Conservation (phyloP, 2,329 filamentous ascomycete species). For the Fusarium sp. region DNA sequence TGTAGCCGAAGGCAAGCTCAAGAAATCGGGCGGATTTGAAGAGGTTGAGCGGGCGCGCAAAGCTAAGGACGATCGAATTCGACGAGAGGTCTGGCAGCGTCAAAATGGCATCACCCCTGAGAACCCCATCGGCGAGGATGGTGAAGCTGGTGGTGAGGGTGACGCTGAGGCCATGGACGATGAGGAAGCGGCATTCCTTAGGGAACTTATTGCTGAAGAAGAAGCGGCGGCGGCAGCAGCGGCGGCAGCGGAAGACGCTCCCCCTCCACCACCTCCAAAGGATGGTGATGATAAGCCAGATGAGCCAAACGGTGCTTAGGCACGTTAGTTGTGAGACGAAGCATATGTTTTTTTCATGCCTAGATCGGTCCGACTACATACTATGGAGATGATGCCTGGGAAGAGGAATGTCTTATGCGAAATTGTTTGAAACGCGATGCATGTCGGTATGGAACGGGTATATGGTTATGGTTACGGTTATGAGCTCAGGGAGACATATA, state of each 20-base stretch:
- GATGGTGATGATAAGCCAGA: conserved; percentile 40
- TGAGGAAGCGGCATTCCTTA: conserved; percentile 29
- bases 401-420: conserved; percentile 29
- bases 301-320: conserved; percentile 39
- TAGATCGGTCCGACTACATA: conserved; percentile 17
- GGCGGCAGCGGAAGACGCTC: conserved; percentile 15
- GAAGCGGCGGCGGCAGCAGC: conserved; percentile 3
- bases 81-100: conserved; percentile 81
- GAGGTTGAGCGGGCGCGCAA: conserved; percentile 89
- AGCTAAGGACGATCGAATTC: conserved; percentile 87
- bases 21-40: conserved; percentile 95
- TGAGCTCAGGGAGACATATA: conserved; percentile 26
- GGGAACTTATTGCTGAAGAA: conserved; percentile 24
- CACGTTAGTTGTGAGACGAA: conserved; percentile 2
- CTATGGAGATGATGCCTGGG: conserved; percentile 44
- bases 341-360: conserved; percentile 14
- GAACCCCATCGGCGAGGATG: conserved; percentile 58
- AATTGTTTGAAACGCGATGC: conserved; percentile 34
- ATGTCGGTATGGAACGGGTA: conserved; percentile 21
- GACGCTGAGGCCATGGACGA: conserved; percentile 36
- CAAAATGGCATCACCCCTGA: conserved; percentile 69
- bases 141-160: conserved; percentile 37
- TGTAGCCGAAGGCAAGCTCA: conserved; percentile 89
- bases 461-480: conserved; percentile 13
- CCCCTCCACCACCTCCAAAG: conserved; percentile 34